phyloP scores from a whole-genome alignment of 2,329 filamentous ascomycete species.

The Cladosporium phlei region DNA sequence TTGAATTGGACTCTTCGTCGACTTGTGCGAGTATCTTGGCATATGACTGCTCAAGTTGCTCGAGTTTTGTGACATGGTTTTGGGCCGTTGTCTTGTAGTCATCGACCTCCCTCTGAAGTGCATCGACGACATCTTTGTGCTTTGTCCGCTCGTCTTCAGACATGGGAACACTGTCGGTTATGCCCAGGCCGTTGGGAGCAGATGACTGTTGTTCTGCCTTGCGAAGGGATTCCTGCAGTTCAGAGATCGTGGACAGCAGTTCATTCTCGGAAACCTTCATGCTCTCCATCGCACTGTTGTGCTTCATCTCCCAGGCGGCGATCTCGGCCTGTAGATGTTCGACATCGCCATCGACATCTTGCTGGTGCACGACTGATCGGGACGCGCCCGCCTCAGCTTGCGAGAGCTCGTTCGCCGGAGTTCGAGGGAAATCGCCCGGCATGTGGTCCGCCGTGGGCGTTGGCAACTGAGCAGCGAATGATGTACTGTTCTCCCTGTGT shows the following conservation, averaged over 20 bases:
- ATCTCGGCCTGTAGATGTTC: slow-evolving; percentile 66
- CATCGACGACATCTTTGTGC: slow-evolving; percentile 50
- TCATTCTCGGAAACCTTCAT: slow-evolving; percentile 69
- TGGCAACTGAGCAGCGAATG: slow-evolving; percentile 18
- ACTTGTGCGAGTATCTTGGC: slow-evolving; percentile 61
- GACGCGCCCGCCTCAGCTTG: slow-evolving; percentile 22
- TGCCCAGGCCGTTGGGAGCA: slow-evolving; percentile 11
- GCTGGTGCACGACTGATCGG: slow-evolving; percentile 12
- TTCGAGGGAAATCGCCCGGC: slow-evolving; percentile 37
- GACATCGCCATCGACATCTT: slow-evolving; percentile 14
- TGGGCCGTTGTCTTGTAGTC: slow-evolving; percentile 73
- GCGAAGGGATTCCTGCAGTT: slow-evolving; percentile 60
- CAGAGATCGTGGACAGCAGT: slow-evolving; percentile 65
- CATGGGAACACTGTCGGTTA: slow-evolving; percentile 16
- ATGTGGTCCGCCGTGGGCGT: slow-evolving; percentile 26
- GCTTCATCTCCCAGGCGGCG: slow-evolving; percentile 68
- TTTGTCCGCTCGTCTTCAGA: slow-evolving; percentile 39
- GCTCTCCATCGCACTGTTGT: slow-evolving; percentile 63
- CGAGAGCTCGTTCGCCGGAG: slow-evolving; percentile 31
- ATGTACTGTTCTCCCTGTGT: slow-evolving; percentile 19
- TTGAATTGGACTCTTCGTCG: slow-evolving; percentile 59
- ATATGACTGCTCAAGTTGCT: slow-evolving; percentile 70
- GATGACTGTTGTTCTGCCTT: not conserved
- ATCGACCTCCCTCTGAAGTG: slow-evolving; percentile 69
- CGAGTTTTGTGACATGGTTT: slow-evolving; percentile 63